Evolutionary conservation across 768 basidiomycete genomes (phyloP), one percentile per base, ranked within the genome.

Genomic region (Mrakia frigida): DNA sequence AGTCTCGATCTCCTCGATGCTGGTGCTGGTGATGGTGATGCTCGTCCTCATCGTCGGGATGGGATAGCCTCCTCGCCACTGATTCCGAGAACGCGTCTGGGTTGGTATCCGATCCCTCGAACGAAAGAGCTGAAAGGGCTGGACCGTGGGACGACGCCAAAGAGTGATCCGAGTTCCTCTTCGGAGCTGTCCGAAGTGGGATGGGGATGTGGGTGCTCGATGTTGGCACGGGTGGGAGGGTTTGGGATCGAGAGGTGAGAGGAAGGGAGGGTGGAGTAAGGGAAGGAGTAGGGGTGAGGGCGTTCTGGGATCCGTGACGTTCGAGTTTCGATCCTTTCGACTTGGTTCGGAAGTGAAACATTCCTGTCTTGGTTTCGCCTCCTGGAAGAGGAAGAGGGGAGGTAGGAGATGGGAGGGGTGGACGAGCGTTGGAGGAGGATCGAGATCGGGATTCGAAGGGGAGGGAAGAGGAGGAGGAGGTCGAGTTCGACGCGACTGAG

Each of bases 91-190:
- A 61, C 23, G 53, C 67, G 5, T 72, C 52, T 9, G 39, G 73
- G n/a, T 56, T 65, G n/a, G 52, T 43, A 39, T 77, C 76, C 25
- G 70, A 73, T 14, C 70, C 76, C 39, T 77, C 76, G 50, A 77
- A 77, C 61, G 70, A 72, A 43, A 77, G 46, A 41, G 60, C 59
- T 11, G 76, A 77, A 3, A 77, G 50, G 11, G 76, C 70, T 16
- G 76, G 76, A 14, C 76, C 76, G 46, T 39, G 63, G n/a, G 76
- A 77, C 35, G 76, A 70, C 5, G 43, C 7, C 1, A 61, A 37
- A 2, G 76, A 77, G 35, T 59, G 41, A 33, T 60, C 46, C 39
- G 35, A 39, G 39, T 67, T 50, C 46, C 46, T 50, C 46, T 50
- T 50, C 16, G 46, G 46, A 18, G 46, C 46, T 50, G 18, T 60